A percentile compares a stretch with the other conserved stretches of the same genome.
phyloP scores from a whole-genome alignment of 495 filamentous ascomycete species.

The Neohortaea acidophila region DNA sequence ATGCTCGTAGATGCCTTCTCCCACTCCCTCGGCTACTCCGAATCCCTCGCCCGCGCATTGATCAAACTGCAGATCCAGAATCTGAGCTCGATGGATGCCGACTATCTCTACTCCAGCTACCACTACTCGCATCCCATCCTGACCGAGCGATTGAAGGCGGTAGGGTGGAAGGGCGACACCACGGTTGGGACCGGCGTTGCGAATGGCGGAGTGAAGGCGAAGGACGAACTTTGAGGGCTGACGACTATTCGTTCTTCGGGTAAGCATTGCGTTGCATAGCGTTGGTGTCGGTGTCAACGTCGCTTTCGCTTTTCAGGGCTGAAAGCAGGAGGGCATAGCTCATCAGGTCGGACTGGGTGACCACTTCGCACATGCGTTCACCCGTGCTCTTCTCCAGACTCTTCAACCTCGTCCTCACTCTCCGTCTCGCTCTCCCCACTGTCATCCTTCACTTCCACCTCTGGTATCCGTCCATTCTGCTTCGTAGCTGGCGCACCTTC shows the following conservation, averaged over 20 bases:
- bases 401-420: constrained; percentile 25
- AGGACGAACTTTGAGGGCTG: constrained; percentile 1
- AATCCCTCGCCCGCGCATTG: constrained; percentile 67
- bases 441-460: constrained; percentile 19
- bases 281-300: no score
- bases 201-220: constrained; percentile 27
- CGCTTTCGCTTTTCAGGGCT: no score
- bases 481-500: constrained; percentile 15
- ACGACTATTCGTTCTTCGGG: neutral
- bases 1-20: constrained; percentile 55
- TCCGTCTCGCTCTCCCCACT: constrained; percentile 28
- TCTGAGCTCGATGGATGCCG: constrained; percentile 93
- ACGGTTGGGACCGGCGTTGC: constrained; percentile 27
- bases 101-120: constrained; percentile 95
- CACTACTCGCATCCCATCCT: constrained; percentile 96
- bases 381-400: constrained; percentile 19
- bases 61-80: constrained; percentile 98
- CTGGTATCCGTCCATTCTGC: constrained; percentile 8
- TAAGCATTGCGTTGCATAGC: constrained; percentile 28
- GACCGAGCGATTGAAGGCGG: constrained; percentile 75
- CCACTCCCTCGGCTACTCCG: constrained; percentile 65
- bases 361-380: no score
- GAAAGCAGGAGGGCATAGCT: no score
- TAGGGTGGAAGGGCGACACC: constrained; percentile 63
- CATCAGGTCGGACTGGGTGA: no score